Evolutionary conservation across 1,284 basidiomycete genomes (phyloP), one percentile per base, ranked within the genome.

Genomic region (Pseudozyma pruni): DNA sequence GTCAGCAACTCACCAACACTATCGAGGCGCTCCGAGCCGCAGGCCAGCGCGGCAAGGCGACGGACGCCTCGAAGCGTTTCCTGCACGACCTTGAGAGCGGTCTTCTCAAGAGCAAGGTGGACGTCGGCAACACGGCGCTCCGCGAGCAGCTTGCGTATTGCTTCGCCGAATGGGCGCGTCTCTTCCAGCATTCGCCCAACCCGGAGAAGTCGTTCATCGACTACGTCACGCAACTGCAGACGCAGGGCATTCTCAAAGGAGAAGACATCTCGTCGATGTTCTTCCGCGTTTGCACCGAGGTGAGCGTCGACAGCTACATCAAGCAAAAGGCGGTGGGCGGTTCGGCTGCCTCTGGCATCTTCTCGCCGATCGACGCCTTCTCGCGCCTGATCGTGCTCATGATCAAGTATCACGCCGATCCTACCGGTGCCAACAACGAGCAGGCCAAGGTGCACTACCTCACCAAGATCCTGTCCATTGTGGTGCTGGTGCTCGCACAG

Each of bases 331-430:
- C 90, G 27, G 86, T 88, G 23, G 91, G 91, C 45, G 90, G 93
- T 61, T 89, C 88, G 44, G 87, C 88, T 19, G 87, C 89, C 46
- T 88, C 91, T 17, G 83, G 83, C 53, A 81, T 85, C 56, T 98
- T 94, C 86, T 92, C 93, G 81, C 92, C 93, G 16, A 86, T 98
- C 73, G 96, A 99, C 84, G 93, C 96, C 9, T 90, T 98, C 86
- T 93, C 94, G 42, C 89, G 93, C 74, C 86, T 98, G 73, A 93
- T 98, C 69, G 92, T 94, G 42, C 92, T 97, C 82, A 96, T 99
- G 86, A 94, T 98, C 88, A 98, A 98, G 86, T 98, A 98, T 83
- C 95, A 98, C 74, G 94, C 93, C 22, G 95, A 98, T 83, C 91
- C 90, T 47, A 85, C 81, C 13, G 92, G 91, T 29, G 87, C 90